Evolutionary conservation across 371 early-diverging fungal species (phyloP), one percentile per base, ranked within the genome.

Genomic region (Amoeboaphelidium protococcarum): DNA sequence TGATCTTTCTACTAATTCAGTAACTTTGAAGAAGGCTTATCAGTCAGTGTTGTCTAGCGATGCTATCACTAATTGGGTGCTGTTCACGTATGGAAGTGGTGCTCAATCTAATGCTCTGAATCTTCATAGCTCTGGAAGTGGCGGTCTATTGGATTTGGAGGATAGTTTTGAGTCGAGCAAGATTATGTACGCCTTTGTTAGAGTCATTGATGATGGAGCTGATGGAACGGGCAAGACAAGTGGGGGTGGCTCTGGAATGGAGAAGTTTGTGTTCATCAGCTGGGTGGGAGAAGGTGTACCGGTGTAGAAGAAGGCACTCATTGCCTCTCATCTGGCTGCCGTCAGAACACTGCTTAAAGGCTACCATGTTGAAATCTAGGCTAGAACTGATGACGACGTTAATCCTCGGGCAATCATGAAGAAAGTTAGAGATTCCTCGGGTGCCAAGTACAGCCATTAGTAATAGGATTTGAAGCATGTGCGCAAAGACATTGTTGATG

Each of bases 201-300:
- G 79, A 25, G 80, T 88, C 24, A 64, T 64, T 40, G 91, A 91
- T 58, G 86, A 83, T 10, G 16, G 16, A 10, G 16, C n/a, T n/a
- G n/a, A n/a, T n/a, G n/a, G n/a, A n/a, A n/a, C n/a, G n/a, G n/a
- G n/a, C n/a, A n/a, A n/a, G n/a, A n/a, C n/a, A n/a, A n/a, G n/a
- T n/a, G n/a, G n/a, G n/a, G n/a, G n/a, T n/a, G n/a, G n/a, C n/a
- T n/a, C 37, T 10, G 16, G 16, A 16, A 67, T 91, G 24, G 72
- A 78, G 46, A 91, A 89, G 61, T 77, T 74, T 58, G 82, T 87
- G 41, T 72, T 91, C 52, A 74, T 91, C 52, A 78, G 74, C n/a
- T 91, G 88, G 87, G 80, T 89, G 56, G 91, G 91, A 2, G 82
- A 78, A 43, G 90, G 90, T 47, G 91, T 89, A 4, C 89, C 88